Conservation (phyloP, 441 rosid genomes). For the Syzygium malaccense region DNA sequence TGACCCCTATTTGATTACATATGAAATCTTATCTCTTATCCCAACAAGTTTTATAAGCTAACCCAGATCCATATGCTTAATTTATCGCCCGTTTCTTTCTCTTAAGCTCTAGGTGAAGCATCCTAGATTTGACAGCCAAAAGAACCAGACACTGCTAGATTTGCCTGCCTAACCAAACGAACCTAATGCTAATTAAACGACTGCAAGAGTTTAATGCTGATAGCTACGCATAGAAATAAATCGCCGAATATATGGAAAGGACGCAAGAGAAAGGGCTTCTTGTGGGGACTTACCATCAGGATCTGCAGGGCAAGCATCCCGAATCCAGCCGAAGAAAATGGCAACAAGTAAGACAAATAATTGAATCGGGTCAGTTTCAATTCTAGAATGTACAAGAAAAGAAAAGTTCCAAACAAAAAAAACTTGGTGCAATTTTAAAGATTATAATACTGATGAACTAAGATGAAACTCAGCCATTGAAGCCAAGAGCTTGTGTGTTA, state of each 20-base stretch:
- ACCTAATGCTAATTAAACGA: background rate
- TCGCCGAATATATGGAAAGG: background rate
- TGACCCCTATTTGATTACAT: background rate
- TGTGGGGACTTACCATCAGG: constrained; percentile 55
- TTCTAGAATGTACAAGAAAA: background rate
- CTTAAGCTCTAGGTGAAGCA: background rate
- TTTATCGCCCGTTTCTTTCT: background rate
- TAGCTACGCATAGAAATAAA: background rate
- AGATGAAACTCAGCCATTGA: background rate
- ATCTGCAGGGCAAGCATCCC: constrained; percentile 39
- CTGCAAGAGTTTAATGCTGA: background rate
- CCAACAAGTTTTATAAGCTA: background rate
- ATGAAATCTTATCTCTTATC: background rate
- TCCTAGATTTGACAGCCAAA: background rate
- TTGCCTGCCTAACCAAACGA: background rate
- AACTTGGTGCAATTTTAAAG: background rate
- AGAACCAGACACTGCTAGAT: background rate
- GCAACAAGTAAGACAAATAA: background rate
- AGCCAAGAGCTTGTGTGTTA: background rate
- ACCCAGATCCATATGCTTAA: background rate
- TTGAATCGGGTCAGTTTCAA: background rate
- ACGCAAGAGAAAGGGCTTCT: background rate
- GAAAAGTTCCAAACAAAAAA: background rate
- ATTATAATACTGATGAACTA: background rate
- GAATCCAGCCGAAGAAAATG: background rate